Base-by-base conservation (phyloP, 805 yeast genomes). In the Teunomyces barrocoloradensis region DNA sequence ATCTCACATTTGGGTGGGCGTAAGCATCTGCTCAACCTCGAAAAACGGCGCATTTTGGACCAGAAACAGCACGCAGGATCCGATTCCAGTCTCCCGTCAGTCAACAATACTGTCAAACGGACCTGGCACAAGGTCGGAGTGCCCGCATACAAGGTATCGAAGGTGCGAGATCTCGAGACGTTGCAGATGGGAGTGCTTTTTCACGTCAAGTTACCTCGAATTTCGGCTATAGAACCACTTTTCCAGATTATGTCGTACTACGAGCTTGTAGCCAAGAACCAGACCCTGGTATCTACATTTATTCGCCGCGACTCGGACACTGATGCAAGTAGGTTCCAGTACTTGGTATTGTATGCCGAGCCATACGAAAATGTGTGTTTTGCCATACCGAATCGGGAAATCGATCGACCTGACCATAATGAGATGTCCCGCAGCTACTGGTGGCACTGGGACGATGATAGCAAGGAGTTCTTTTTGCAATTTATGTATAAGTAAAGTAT, bases 321-420 rank as follows among this genome's bases (percentile, higher is more conserved):
- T 11, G 63, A 56, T 10, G 58, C 66, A 43, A 65, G 70, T 34
- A 68, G 72, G 7, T 81, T 61, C 64, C 95, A 87, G 65, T 91
- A 84, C 61, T 57, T 94, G 53, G 82, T 91, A 9, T 67, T 91
- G 0, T 83, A 90, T n/a, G 94, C 85, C 2, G 96, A 89, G 61
- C 97, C 97, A 1, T 94, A 89, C 63, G 92, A 89, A 51, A 89
- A 84, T 49, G 73, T 89, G 7, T 87, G 85, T 1, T 71, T 92
- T 48, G 84, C 88, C 49, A 73, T 94, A 10, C 96, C 96, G 1
- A 73, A 81, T 12, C 70, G 82, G 11, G 81, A 77, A 50, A 65
- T 71, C 17, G 73, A 70, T 17, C 71, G 66, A 12, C 68, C 68
- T 7, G 61, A 58, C 4, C 47, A 47, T 21, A 56, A 48, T 3